Percentiles rank a stretch among this genome's conserved stretches.
Evolutionary conservation across 441 rosid species (phyloP).

Genomic region (Sinapis alba): DNA sequence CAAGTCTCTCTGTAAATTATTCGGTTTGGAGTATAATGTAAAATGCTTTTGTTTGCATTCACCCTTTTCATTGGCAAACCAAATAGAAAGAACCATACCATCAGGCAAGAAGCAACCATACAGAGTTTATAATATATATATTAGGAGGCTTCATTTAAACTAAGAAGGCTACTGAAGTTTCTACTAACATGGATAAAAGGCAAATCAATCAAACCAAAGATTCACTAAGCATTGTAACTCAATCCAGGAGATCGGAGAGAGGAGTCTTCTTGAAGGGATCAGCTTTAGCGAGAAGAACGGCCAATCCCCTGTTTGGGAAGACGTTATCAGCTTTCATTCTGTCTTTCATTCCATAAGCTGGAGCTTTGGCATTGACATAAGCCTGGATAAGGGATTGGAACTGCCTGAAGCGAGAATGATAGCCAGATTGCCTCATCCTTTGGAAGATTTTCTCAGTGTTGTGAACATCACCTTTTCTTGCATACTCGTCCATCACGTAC

Average conservation of each 20-base stretch:
- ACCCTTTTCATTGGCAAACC: neutral
- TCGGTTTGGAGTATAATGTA: neutral
- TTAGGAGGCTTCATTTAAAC: neutral
- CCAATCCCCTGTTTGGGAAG: constrained; percentile 57
- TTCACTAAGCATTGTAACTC: constrained; percentile 17
- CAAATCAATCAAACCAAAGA: constrained; percentile 7
- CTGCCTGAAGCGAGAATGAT: constrained; percentile 50
- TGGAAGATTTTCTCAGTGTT: constrained; percentile 68
- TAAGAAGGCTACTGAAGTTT: constrained; percentile 17
- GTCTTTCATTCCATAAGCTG: constrained; percentile 80
- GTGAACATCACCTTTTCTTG: constrained; percentile 72
- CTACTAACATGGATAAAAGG: constrained; percentile 14
- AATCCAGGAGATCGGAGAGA: constrained; percentile 71
- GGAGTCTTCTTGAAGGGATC: constrained; percentile 76
- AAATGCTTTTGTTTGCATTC: neutral
- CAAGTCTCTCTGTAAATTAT: constrained; percentile 8
- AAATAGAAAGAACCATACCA: neutral
- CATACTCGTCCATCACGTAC: constrained; percentile 64
- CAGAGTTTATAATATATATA: neutral
- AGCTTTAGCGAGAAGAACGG: constrained; percentile 50
- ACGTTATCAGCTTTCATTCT: constrained; percentile 81
- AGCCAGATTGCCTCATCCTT: constrained; percentile 75
- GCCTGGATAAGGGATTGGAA: constrained; percentile 55
- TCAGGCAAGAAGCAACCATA: neutral
- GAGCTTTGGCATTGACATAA: constrained; percentile 63